These are phyloP conservation scores for Trebouxia sp. DNA, from an alignment of 139 green algal genomes.

Conservation along the genomic window DNA sequence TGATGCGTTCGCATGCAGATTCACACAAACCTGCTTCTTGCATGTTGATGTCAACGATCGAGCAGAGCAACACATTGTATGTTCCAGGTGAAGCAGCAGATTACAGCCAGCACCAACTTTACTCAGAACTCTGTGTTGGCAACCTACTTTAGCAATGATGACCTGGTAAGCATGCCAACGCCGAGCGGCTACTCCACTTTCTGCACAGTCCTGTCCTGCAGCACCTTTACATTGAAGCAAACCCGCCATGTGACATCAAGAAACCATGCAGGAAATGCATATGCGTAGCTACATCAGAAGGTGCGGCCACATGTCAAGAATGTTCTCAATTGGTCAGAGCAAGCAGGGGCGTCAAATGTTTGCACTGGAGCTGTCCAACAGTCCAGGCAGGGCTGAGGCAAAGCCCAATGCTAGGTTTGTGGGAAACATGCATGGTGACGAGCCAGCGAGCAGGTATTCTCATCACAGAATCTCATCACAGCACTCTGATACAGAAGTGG, in stretches of 20 bases:
- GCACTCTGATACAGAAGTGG: too few species aligned
- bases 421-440: constrained; percentile 88
- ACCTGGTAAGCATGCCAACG: neutral
- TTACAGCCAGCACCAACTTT: neutral
- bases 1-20: too few species aligned
- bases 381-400: constrained; percentile 42
- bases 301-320: constrained; percentile 31
- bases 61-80: too few species aligned
- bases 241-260: too few species aligned
- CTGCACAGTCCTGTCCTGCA: too few species aligned
- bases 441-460: constrained; percentile 79
- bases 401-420: constrained; percentile 75
- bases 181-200: too few species aligned
- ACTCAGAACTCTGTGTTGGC: neutral
- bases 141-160: neutral
- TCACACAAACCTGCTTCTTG: too few species aligned
- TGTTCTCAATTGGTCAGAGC: constrained; percentile 59
- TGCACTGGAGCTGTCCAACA: constrained; percentile 68
- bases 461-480: too few species aligned
- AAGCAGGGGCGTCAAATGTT: constrained; percentile 45
- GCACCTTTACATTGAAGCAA: too few species aligned
- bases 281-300: constrained; percentile 29
- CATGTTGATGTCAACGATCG: too few species aligned
- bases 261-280: constrained; percentile 23
- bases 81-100: too few species aligned